phyloP scores from a whole-genome alignment of 179 eudicot species.

The Silene noctiflora region DNA sequence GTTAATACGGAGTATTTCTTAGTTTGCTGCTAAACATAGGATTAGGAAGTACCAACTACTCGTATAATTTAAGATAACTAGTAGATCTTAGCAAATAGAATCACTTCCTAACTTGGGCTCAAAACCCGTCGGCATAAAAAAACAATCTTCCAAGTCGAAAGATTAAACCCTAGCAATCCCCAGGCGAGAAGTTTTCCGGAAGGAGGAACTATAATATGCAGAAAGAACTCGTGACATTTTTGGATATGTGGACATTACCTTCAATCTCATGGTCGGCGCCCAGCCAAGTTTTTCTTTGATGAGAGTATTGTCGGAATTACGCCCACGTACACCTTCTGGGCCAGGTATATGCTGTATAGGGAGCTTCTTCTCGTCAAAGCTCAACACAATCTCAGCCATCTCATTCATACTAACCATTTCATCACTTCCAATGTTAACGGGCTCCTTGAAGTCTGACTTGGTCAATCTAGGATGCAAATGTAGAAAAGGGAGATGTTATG shows the following conservation, averaged over 20 bases:
- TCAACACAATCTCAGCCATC: slow-evolving; percentile 91
- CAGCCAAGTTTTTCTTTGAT: slow-evolving; percentile 94
- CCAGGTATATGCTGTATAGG: slow-evolving; percentile 97
- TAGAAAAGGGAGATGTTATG: background rate
- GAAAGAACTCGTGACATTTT: background rate
- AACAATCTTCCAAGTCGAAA: no score
- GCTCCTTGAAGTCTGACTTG: slow-evolving; percentile 87
- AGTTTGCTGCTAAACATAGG: no score
- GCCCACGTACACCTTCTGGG: slow-evolving; percentile 98
- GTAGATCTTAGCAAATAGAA: no score
- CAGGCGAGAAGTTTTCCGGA: background rate
- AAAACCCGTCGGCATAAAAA: no score
- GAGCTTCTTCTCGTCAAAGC: slow-evolving; percentile 79
- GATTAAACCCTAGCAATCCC: background rate
- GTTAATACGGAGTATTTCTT: no score
- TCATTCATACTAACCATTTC: slow-evolving; percentile 99
- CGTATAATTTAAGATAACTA: no score
- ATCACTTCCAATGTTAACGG: slow-evolving; percentile 94
- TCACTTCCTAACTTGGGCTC: no score
- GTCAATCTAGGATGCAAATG: slow-evolving; percentile 53
- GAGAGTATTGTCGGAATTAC: slow-evolving; percentile 93
- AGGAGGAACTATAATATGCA: background rate
- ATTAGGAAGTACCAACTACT: no score
- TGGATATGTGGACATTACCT: slow-evolving; percentile 34
- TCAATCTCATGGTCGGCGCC: slow-evolving; percentile 81